These are phyloP conservation scores for Chionographis japonica DNA, from an alignment of 106 monocot genomes.

Conservation along the genomic window DNA sequence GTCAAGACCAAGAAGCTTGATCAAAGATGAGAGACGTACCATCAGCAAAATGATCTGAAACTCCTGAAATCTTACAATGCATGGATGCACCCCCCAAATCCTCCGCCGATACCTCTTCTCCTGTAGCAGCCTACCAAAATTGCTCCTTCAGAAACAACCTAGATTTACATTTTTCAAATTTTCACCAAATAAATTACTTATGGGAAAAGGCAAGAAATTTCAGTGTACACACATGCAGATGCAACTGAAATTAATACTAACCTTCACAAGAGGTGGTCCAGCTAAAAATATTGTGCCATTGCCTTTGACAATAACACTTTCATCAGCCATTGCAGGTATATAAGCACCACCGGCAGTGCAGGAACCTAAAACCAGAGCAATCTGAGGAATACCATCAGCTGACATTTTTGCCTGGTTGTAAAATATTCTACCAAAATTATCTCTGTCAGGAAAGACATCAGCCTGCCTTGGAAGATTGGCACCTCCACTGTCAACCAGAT, in stretches of 20 bases:
- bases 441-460: slow-evolving; percentile 95
- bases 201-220: neutral
- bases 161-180: slow-evolving; percentile 19
- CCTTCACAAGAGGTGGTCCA: slow-evolving; percentile 99
- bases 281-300: slow-evolving; percentile 99
- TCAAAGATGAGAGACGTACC: slow-evolving; percentile 37
- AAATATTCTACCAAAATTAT: slow-evolving; percentile 99
- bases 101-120: slow-evolving; percentile 95
- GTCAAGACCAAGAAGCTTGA: no score
- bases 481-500: slow-evolving; percentile 97
- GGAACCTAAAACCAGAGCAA: slow-evolving; percentile 92
- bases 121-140: slow-evolving; percentile 98
- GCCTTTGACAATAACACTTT: slow-evolving; percentile 96
- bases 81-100: slow-evolving; percentile 94
- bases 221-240: neutral
- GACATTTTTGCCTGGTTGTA: slow-evolving; percentile 99
- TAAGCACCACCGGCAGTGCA: slow-evolving; percentile 99
- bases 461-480: slow-evolving; percentile 97
- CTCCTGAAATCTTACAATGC: slow-evolving; percentile 96
- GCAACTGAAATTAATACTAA: slow-evolving; percentile 20
- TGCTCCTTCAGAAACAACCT: slow-evolving; percentile 50
- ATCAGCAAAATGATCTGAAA: slow-evolving; percentile 94
- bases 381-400: slow-evolving; percentile 90
- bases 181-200: slow-evolving; percentile 11
- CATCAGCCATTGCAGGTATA: slow-evolving; percentile 99